Percentiles rank a stretch among this genome's conserved stretches.
phyloP scores from a whole-genome alignment of 139 green algal genomes.

The Parachlorella kessleri region DNA sequence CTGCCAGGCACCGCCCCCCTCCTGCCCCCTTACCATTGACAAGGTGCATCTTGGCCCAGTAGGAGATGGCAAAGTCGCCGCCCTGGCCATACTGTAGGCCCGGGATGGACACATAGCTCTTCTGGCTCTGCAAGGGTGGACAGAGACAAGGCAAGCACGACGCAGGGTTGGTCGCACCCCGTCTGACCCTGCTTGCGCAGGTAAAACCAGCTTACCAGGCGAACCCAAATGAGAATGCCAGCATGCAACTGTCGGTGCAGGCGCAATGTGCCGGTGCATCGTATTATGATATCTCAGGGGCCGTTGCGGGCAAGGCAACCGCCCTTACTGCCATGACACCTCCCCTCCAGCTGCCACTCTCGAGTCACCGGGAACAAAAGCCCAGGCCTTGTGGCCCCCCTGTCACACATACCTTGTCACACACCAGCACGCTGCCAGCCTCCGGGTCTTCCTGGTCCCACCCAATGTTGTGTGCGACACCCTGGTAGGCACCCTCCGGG shows the following conservation, averaged over 20 bases:
- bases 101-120: slow-evolving; percentile 21
- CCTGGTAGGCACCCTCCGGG: neutral
- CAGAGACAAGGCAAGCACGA: too few relatives aligned
- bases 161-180: too few relatives aligned
- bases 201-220: too few relatives aligned
- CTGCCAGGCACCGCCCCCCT: too few relatives aligned
- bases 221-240: too few relatives aligned
- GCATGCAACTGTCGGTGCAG: too few relatives aligned
- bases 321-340: neutral
- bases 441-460: neutral
- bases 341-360: neutral
- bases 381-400: too few relatives aligned
- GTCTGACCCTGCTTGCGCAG: too few relatives aligned
- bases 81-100: slow-evolving; percentile 30
- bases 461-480: neutral
- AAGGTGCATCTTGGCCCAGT: slow-evolving; percentile 19
- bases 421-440: slow-evolving; percentile 23
- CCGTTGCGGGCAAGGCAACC: neutral
- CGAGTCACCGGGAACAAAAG: too few relatives aligned
- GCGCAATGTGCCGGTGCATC: too few relatives aligned
- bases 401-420: slow-evolving; percentile 14
- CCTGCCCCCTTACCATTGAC: too few relatives aligned
- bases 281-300: too few relatives aligned
- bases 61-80: slow-evolving; percentile 19
- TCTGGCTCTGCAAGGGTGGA: neutral